phyloP scores from a whole-genome alignment of 148 eudicot species.

The Tetragonia tetragonoides region DNA sequence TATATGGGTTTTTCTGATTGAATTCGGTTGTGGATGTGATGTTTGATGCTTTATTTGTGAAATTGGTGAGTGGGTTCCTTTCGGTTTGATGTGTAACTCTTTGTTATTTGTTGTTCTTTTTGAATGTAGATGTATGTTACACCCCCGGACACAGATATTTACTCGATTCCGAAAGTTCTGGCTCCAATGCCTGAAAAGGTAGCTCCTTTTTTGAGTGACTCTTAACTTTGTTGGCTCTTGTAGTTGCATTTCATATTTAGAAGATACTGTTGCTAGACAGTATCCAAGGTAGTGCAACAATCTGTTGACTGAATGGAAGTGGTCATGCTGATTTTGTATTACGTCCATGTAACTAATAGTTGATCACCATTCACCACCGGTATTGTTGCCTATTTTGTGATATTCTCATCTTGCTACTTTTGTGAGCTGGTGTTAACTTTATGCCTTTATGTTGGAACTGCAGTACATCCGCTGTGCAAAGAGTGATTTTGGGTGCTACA shows the following conservation, averaged over 20 bases:
- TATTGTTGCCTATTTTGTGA: not conserved
- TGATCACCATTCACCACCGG: not conserved
- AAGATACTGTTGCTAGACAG: not conserved
- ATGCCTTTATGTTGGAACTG: constrained; percentile 4
- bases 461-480: constrained; percentile 95
- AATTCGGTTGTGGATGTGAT: not conserved
- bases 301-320: not conserved
- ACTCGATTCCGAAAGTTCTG: constrained; percentile 84
- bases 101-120: not conserved
- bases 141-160: constrained; percentile 93
- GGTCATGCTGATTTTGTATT: not conserved
- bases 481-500: constrained; percentile 91
- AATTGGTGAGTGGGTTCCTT: constrained; percentile 7
- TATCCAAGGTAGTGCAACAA: not conserved
- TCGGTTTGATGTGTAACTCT: constrained; percentile 12
- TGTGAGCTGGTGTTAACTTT: not conserved
- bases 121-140: constrained; percentile 88
- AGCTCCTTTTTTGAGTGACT: constrained; percentile 2
- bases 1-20: not conserved
- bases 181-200: constrained; percentile 99
- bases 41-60: not conserved
- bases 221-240: not conserved
- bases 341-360: not conserved
- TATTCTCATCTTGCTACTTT: constrained; percentile 6
- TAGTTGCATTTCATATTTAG: constrained; percentile 1